Evolutionary conservation across 345 rosid genomes (phyloP).

Genomic region (Mercurialis annua): DNA sequence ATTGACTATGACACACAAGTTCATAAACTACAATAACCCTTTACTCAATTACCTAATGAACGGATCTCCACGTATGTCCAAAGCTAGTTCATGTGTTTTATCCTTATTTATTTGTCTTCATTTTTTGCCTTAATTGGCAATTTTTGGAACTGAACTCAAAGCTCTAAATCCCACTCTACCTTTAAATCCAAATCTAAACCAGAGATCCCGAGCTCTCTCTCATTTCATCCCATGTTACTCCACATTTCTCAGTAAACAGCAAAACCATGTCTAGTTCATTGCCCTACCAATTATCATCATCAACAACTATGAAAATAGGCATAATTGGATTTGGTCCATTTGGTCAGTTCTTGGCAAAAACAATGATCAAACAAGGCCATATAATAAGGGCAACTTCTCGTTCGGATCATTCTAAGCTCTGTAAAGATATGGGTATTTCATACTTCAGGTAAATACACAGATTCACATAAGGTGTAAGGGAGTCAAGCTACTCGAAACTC

Average conservation of each 20-base stretch:
- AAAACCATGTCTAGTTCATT: slow-evolving; percentile 22
- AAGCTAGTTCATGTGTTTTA: neutral
- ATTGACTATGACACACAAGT: too few relatives aligned
- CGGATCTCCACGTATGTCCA: neutral
- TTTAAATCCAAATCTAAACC: neutral
- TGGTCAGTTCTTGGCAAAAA: slow-evolving; percentile 22
- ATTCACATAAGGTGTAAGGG: too few relatives aligned
- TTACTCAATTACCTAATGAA: too few relatives aligned
- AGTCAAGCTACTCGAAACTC: neutral
- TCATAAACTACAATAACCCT: too few relatives aligned
- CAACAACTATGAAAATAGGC: slow-evolving; percentile 9
- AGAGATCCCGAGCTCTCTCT: neutral
- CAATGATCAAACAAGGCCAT: slow-evolving; percentile 23
- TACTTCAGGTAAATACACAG: slow-evolving; percentile 36
- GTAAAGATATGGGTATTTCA: slow-evolving; percentile 30
- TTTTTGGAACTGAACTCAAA: too few relatives aligned
- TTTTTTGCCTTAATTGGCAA: neutral
- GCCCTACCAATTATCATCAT: slow-evolving; percentile 12
- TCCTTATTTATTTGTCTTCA: neutral
- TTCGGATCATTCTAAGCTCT: slow-evolving; percentile 24
- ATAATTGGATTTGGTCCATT: slow-evolving; percentile 23
- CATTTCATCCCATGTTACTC: neutral
- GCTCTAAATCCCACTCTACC: too few relatives aligned
- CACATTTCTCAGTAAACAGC: neutral
- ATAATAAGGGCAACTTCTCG: slow-evolving; percentile 16